A percentile compares a stretch with the other conserved stretches of the same genome.
phyloP scores from a whole-genome alignment of 2,329 filamentous ascomycete species.

The Claviceps sp. region DNA sequence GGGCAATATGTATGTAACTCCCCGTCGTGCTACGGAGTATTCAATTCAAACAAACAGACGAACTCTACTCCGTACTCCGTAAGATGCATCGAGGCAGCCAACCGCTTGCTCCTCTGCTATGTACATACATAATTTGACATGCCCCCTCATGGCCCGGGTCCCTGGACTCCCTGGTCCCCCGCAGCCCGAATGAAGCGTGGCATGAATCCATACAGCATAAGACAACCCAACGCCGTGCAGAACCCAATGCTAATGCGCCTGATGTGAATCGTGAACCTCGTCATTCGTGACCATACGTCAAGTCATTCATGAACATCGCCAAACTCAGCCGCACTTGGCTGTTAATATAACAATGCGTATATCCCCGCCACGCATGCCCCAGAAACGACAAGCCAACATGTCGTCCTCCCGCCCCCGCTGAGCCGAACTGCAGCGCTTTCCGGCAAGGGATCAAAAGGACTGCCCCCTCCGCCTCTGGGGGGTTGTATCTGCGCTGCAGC shows the following conservation, averaged over 20 bases:
- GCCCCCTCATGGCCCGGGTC: too few relatives aligned
- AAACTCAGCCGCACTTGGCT: neutral
- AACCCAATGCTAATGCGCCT: neutral
- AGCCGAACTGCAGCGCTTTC: neutral
- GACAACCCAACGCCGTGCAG: neutral
- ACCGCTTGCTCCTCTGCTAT: too few relatives aligned
- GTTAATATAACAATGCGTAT: neutral
- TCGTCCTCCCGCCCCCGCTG: neutral
- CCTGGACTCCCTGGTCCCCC: too few relatives aligned
- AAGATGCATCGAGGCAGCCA: too few relatives aligned
- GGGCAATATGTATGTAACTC: too few relatives aligned
- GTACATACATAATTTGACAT: too few relatives aligned
- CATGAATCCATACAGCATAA: too few relatives aligned
- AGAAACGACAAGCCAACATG: neutral
- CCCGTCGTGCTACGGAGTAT: too few relatives aligned
- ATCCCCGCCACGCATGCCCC: neutral
- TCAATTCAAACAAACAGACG: too few relatives aligned
- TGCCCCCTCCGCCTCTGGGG: conserved; percentile 11
- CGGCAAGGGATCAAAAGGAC: conserved; percentile 10
- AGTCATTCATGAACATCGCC: neutral
- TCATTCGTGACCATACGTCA: neutral
- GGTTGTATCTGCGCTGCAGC: conserved; percentile 2
- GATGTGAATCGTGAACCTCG: neutral
- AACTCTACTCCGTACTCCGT: too few relatives aligned
- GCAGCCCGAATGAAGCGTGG: too few relatives aligned